These are phyloP conservation scores for Yamadazyma triangularis DNA, from an alignment of 1,139 yeast species.

Conservation along the genomic window DNA sequence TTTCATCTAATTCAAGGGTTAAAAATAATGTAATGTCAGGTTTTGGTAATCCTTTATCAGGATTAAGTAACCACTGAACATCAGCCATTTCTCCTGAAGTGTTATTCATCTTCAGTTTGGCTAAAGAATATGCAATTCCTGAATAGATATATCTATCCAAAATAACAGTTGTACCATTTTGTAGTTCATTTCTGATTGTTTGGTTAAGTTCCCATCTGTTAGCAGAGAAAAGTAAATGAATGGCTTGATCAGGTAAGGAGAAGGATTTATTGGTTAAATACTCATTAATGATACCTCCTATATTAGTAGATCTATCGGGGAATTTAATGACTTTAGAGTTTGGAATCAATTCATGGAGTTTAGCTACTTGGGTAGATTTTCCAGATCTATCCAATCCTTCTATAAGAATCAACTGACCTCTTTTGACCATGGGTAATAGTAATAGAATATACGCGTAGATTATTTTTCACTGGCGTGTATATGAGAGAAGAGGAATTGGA, in stretches of 20 bases:
- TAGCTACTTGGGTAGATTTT: conserved; percentile 78
- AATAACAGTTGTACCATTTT: conserved; percentile 55
- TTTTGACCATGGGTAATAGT: conserved; percentile 3
- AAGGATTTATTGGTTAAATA: conserved; percentile 56
- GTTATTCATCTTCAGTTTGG: conserved; percentile 42
- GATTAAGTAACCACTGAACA: conserved; percentile 69
- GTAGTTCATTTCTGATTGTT: conserved; percentile 42
- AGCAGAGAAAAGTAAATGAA: conserved; percentile 87
- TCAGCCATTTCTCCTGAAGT: conserved; percentile 42
- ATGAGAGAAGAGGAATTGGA: no score
- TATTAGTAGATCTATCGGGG: conserved; percentile 80
- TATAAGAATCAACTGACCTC: conserved; percentile 75
- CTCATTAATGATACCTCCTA: conserved; percentile 73
- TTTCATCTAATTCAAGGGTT: conserved; percentile 52
- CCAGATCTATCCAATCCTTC: conserved; percentile 97
- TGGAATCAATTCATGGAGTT: conserved; percentile 37
- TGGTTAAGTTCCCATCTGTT: conserved; percentile 84
- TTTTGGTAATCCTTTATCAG: conserved; percentile 80
- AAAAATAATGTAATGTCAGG: conserved; percentile 85
- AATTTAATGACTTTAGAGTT: conserved; percentile 59
- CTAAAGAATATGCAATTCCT: conserved; percentile 88
- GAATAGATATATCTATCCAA: conserved; percentile 89
- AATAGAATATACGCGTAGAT: no score
- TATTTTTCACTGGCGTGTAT: no score
- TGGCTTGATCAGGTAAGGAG: conserved; percentile 63